phyloP scores from a whole-genome alignment of 306 rosid species.

The Datisca glomerata region DNA sequence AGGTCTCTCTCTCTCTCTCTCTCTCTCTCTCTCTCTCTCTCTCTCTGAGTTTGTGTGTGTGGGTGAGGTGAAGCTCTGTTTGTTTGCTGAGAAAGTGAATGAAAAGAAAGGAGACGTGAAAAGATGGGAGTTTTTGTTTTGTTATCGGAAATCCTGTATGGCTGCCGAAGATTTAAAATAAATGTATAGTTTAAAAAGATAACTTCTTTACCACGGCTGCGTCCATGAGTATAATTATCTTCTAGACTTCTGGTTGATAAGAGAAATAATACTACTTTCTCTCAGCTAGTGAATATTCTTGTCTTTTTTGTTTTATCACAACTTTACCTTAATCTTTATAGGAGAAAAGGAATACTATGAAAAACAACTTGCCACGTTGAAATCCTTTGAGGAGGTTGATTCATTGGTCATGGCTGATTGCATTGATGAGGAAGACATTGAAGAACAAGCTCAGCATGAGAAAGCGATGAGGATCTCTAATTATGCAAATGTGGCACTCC shows the following conservation, averaged over 20 bases:
- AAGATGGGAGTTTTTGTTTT: not conserved
- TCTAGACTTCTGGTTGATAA: no score
- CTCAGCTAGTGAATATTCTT: no score
- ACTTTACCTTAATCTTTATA: no score
- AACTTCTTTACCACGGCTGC: no score
- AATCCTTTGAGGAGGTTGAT: slow-evolving; percentile 36
- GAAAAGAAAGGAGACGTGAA: not conserved
- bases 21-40: not conserved
- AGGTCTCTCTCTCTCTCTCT: slow-evolving; percentile 15
- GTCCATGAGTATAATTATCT: no score
- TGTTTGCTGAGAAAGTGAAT: not conserved
- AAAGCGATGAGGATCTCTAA: slow-evolving; percentile 45
- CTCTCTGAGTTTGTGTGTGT: not conserved
- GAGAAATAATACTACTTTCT: not conserved
- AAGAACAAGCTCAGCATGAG: slow-evolving; percentile 30
- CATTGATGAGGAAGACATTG: slow-evolving; percentile 13
- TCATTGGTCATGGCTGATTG: slow-evolving; percentile 3
- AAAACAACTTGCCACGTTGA: slow-evolving; percentile 29
- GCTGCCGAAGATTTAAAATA: not conserved
- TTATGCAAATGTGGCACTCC: slow-evolving; percentile 30
- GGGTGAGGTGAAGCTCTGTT: not conserved
- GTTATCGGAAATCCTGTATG: not conserved
- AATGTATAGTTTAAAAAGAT: not conserved
- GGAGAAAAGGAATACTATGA: slow-evolving; percentile 44
- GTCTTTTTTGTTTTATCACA: no score